These are phyloP conservation scores for Cadophora sp. DNA, from an alignment of 2,329 filamentous ascomycete genomes.

Conservation along the genomic window DNA sequence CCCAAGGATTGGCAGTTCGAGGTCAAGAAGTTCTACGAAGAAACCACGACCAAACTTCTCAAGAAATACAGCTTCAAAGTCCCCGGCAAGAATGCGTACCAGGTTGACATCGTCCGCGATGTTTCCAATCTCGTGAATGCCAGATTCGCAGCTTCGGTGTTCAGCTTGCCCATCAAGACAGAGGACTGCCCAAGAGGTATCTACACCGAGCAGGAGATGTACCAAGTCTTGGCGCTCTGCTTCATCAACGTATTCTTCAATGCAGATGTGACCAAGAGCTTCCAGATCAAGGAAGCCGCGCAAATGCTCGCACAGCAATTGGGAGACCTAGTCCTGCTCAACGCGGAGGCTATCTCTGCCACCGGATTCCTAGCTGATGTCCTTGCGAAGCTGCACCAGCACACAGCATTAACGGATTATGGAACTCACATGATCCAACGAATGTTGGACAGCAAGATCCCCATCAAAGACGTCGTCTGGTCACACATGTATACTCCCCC, in stretches of 20 bases:
- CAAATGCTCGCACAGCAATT: constrained; percentile 64
- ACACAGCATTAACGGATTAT: constrained; percentile 65
- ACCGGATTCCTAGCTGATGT: constrained; percentile 62
- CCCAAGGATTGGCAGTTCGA: constrained; percentile 66
- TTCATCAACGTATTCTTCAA: constrained; percentile 69
- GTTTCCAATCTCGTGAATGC: constrained; percentile 61
- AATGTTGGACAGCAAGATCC: constrained; percentile 68
- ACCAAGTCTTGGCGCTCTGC: constrained; percentile 67
- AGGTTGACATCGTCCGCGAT: constrained; percentile 73
- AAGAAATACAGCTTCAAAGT: constrained; percentile 70
- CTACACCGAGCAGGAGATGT: constrained; percentile 63
- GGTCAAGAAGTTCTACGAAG: constrained; percentile 71
- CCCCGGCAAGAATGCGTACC: constrained; percentile 54
- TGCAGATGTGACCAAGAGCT: constrained; percentile 71
- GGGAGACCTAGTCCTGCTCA: constrained; percentile 66
- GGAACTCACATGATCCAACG: constrained; percentile 70
- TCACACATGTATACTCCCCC: constrained; percentile 38
- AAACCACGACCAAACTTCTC: constrained; percentile 67
- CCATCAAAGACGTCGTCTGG: constrained; percentile 66
- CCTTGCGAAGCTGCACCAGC: constrained; percentile 52
- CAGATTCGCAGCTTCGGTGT: constrained; percentile 61
- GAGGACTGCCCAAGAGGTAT: constrained; percentile 56
- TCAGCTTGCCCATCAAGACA: constrained; percentile 62
- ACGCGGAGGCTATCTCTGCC: constrained; percentile 63
- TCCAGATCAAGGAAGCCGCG: constrained; percentile 65